Evolutionary conservation across 208 protist species (phyloP), one percentile per base, ranked within the genome.

Genomic region (Leishmania braziliensis): DNA sequence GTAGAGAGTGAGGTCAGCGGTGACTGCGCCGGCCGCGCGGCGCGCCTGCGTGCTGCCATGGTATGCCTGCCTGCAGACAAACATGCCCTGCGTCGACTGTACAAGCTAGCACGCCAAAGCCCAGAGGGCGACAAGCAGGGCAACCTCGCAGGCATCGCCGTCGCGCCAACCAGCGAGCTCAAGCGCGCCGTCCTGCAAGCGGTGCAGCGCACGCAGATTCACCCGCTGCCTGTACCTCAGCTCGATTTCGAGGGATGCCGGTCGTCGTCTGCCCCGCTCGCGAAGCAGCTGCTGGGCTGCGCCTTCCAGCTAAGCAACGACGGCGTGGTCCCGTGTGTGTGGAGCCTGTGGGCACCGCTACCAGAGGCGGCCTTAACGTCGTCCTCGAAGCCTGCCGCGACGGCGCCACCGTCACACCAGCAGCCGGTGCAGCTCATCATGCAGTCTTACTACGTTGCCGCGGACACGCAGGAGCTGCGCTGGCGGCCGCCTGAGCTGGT

Each of bases 261-360:
- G 36, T 53, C 75, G 58, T 54, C 56, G 58, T 70, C 58, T 54
- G 50, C n/a, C 63, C 51, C 56, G 63, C 79, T 66, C 73, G 65
- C 82, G 48, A 85, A 85, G 87, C 75, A 72, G 54, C 79, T 90
- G 29, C 71, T 88, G 54, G 84, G 78, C 70, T 83, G 76, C 53
- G 79, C 83, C 43, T 90, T 90, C 36, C 84, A 90, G 68, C 84
- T 88, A 8, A 88, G 84, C 78, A 90, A 90, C 84, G 87, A 90
- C 58, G 84, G 81, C 18, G 78, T 84, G 26, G 75, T 82, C 60
- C 84, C 84, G 71, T 90, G 87, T 78, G 84, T 88, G 77, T 90
- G 87, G 87, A 62, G 76, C 51, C 50, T 90, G 65, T 90, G 87
- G 87, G 78, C 86, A 14, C 79, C 81, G 16, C 78, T 75, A n/a